These are phyloP conservation scores for Trametes meyenii DNA, from an alignment of 768 basidiomycete genomes.

Conservation along the genomic window DNA sequence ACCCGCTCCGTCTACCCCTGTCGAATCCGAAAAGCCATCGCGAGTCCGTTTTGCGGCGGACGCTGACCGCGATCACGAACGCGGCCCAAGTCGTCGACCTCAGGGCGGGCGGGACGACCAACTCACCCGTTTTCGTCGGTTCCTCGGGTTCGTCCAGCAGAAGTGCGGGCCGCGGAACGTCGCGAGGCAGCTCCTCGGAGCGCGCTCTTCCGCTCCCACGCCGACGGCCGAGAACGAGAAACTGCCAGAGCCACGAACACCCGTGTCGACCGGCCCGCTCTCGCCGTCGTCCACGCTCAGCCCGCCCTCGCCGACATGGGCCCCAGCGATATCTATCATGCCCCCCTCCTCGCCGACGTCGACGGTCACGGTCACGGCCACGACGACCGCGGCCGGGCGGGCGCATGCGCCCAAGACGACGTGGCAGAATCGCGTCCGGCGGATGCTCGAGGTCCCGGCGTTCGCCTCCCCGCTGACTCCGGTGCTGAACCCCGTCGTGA, in stretches of 20 bases:
- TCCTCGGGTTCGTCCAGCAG: slow-evolving; percentile 26
- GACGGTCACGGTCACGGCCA: not conserved
- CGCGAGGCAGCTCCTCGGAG: slow-evolving; percentile 19
- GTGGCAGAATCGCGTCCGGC: slow-evolving; percentile 43
- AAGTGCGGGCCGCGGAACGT: slow-evolving; percentile 33
- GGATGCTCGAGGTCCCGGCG: slow-evolving; percentile 62
- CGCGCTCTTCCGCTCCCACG: not conserved
- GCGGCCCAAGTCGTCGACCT: not conserved
- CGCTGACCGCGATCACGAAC: not conserved
- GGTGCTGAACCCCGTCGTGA: slow-evolving; percentile 68
- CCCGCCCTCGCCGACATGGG: slow-evolving; percentile 6
- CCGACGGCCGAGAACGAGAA: slow-evolving; percentile 3
- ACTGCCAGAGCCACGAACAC: slow-evolving; percentile 5
- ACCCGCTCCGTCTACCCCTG: not conserved
- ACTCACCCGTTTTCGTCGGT: slow-evolving; percentile 1
- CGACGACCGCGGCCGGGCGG: not conserved
- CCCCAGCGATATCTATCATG: not conserved
- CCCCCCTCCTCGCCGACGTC: slow-evolving; percentile 12
- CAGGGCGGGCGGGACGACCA: not conserved
- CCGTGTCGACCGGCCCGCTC: slow-evolving; percentile 10
- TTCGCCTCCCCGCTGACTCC: slow-evolving; percentile 72
- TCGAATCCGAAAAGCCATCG: slow-evolving; percentile 8
- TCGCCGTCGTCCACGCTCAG: slow-evolving; percentile 18
- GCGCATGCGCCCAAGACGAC: slow-evolving; percentile 3
- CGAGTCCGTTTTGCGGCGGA: slow-evolving; percentile 16